These are phyloP conservation scores for Lasiosphaeris hirsuta DNA, from an alignment of 495 filamentous ascomycete species.

Conservation along the genomic window DNA sequence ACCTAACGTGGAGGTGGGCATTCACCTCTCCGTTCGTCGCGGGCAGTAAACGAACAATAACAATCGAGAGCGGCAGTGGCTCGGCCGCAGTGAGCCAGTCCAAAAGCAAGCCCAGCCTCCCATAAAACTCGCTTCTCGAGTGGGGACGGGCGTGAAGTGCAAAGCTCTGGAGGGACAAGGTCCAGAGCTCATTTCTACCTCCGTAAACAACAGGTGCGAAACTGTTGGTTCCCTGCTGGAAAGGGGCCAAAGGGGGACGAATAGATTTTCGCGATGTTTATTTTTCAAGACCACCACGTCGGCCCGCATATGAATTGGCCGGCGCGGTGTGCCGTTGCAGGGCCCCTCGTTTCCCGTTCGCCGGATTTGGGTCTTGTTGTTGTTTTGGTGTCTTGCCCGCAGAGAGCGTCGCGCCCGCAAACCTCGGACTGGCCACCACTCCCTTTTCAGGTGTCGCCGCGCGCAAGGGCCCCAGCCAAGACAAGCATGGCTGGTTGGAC, in stretches of 20 bases:
- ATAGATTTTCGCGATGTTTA: constrained; percentile 22
- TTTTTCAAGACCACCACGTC: constrained; percentile 14
- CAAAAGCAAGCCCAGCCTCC: constrained; percentile 11
- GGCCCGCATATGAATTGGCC: too few relatives aligned
- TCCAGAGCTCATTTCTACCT: not conserved
- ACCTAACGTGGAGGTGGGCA: too few relatives aligned
- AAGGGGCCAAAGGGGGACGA: not conserved
- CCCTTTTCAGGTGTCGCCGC: constrained; percentile 4
- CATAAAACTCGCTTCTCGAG: constrained; percentile 15
- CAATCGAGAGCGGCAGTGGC: constrained; percentile 6
- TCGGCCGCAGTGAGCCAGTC: constrained; percentile 2
- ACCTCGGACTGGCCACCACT: constrained; percentile 21
- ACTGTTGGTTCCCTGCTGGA: not conserved
- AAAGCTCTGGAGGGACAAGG: constrained; percentile 2
- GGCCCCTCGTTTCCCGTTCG: constrained; percentile 12
- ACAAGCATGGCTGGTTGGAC: constrained; percentile 7
- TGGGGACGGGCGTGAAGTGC: not conserved
- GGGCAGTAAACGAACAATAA: too few relatives aligned
- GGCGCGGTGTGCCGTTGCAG: constrained; percentile 7
- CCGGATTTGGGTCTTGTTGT: constrained; percentile 22
- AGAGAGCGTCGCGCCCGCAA: constrained; percentile 13
- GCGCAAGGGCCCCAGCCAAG: constrained; percentile 10
- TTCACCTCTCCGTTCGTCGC: too few relatives aligned
- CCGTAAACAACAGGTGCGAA: constrained; percentile 13
- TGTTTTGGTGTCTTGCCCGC: constrained; percentile 23